Evolutionary conservation across 2,329 filamentous ascomycete species (phyloP).

Genomic region (Dothiorella sarmentorum): DNA sequence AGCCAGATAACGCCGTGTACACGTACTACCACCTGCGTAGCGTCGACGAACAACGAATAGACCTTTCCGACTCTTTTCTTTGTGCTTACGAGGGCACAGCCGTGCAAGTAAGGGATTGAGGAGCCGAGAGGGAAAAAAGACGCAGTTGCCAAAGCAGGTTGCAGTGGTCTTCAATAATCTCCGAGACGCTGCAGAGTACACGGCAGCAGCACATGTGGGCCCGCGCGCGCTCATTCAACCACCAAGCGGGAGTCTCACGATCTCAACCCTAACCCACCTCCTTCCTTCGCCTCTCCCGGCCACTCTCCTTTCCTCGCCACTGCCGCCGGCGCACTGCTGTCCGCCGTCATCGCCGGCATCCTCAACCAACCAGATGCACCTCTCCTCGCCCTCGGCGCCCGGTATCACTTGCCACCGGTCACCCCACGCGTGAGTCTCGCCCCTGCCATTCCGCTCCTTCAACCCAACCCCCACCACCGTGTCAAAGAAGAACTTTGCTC

Average conservation of each 20-base stretch:
- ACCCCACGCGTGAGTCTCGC: constrained; percentile 14
- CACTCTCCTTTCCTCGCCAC: background rate
- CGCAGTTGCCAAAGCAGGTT: background rate
- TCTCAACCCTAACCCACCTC: constrained; percentile 16
- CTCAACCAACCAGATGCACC: constrained; percentile 15
- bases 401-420: constrained; percentile 14
- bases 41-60: background rate
- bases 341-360: no score
- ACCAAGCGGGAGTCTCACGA: constrained; percentile 12
- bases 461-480: constrained; percentile 14
- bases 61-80: background rate
- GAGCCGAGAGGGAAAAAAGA: background rate
- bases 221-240: constrained; percentile 4
- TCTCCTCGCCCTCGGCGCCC: constrained; percentile 6
- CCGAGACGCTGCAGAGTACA: background rate
- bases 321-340: background rate
- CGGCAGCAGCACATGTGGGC: background rate
- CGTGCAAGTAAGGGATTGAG: background rate
- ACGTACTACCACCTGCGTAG: background rate
- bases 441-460: constrained; percentile 5
- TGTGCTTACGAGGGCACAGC: background rate
- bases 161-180: background rate
- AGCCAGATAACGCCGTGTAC: constrained; percentile 1
- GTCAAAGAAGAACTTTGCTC: constrained; percentile 16
- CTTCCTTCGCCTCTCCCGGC: background rate